Base-by-base conservation (phyloP, 352 stramenopile genomes). In the Globisporangium middletonii region DNA sequence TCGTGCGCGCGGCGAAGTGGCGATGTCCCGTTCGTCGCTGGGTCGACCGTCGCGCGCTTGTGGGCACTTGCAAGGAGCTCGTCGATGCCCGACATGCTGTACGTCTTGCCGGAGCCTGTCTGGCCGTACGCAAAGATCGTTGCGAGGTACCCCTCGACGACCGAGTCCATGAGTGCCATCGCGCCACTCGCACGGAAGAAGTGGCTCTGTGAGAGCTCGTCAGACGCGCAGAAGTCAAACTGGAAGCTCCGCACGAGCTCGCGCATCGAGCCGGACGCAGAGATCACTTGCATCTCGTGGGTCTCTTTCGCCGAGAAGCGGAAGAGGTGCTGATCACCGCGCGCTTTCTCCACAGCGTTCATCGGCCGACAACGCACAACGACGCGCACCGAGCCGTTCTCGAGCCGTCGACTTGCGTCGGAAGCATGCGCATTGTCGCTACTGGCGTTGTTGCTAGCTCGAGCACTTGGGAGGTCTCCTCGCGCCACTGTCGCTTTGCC, bases 81-180 rank as follows among this genome's bases (percentile, higher is more conserved):
- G 26, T 90, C 79, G 13, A 87, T 73, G 11, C 83, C 83, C 11
- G 78, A 90, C 83, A 92, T 90, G 52, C 75, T 91, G 55, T 88
- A 92, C 0, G 79, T 86, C 61, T 89, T 89, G 3, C 78, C 78
- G 1, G 78, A 88, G 0, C 78, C 78, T 4, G 78, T 86, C 49
- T 88, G 78, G 4, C 78, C 78, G 42, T 89, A 89, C 8, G 76
- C 79, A 50, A 87, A 87, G 28, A 87, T 73, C 11, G 79, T 89
- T 16, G 76, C 74, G 26, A 89, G 55, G 60, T 89, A 92, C 0
- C 83, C 83, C 48, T 92, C 69, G 9, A 77, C 69, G 8, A 88
- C 83, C 19, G 78, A 82, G 48, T 89, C 74, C 23, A 92, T 68
- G 27, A 91, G 61, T 47, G 76, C 56, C 7, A 79, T 72, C 15